Evolutionary conservation across 2,329 filamentous ascomycete species (phyloP).

Genomic region (Fusarium nygamai): DNA sequence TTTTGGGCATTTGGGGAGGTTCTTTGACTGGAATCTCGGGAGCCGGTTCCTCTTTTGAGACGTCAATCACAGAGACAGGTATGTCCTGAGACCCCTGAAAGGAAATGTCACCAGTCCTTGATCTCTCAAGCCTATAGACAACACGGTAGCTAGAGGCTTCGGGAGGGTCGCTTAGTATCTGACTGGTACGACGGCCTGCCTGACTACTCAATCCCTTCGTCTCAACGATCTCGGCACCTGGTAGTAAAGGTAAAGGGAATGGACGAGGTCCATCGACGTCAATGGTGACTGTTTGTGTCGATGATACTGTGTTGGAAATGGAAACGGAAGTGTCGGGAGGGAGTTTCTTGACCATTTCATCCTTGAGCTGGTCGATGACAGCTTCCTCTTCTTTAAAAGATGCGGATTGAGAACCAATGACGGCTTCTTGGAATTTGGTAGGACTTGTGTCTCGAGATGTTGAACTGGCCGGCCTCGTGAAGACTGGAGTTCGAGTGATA

Average conservation of each 20-base stretch:
- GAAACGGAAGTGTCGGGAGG: constrained; percentile 67
- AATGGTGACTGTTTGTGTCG: constrained; percentile 71
- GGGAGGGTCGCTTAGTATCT: constrained; percentile 34
- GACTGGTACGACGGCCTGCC: constrained; percentile 22
- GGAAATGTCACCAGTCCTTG: constrained; percentile 56
- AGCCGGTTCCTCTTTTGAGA: constrained; percentile 36
- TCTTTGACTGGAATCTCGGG: constrained; percentile 10
- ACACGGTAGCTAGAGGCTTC: constrained; percentile 59
- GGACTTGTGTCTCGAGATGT: background rate
- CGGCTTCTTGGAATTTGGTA: background rate
- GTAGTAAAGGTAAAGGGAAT: constrained; percentile 63
- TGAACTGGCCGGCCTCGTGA: background rate
- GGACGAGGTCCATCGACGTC: constrained; percentile 66
- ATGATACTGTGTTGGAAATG: constrained; percentile 67
- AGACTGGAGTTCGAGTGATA: constrained; percentile 1
- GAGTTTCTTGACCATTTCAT: constrained; percentile 64
- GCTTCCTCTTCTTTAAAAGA: constrained; percentile 53
- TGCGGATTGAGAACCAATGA: background rate
- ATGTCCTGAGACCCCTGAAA: constrained; percentile 49
- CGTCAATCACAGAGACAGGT: constrained; percentile 41
- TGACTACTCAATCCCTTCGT: constrained; percentile 50
- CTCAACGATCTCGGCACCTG: constrained; percentile 68
- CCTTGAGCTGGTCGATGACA: constrained; percentile 56
- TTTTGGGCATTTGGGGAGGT: constrained; percentile 24
- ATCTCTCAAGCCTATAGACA: constrained; percentile 68